Base-by-base conservation (phyloP, 2,329 filamentous ascomycete genomes). In the Cladosporium velox region DNA sequence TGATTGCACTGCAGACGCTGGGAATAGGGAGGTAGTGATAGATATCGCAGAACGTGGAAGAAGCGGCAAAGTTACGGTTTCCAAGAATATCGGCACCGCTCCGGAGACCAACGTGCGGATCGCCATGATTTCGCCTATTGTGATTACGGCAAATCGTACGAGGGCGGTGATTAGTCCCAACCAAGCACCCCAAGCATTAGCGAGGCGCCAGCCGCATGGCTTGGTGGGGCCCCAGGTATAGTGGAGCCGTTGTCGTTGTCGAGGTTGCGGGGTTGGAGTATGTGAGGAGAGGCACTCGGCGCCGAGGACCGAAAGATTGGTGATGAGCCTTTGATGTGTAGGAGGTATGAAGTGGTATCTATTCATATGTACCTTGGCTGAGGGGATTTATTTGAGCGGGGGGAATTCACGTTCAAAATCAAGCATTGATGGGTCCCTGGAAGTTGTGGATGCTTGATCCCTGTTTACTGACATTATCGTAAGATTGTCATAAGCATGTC, bases 81-180 rank as follows among this genome's bases (percentile, higher is more conserved):
- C n/a, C 4, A 30, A 47, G 8, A 47, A 30, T 21, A 47, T 59
- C 57, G 57, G 57, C 57, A 41, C 12, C 12, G 3, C 41, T 59
- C 38, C 18, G 38, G 11, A n/a, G 6, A 15, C 35, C 38, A 58
- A 59, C 38, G 57, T 59, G 57, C 35, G 35, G 38, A 30, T 47
- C 55, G 57, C 57, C 57, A 59, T 59, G 57, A 38, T 28, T 32
- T 59, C 26, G 38, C 38, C 34, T 30, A 6, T n/a, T 59, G 11
- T 24, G 57, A 18, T 41, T 30, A 47, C 57, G 57, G 57, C 55
- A 59, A 14, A 59, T 59, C 57, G 57, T 59, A 59, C 35, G 57
- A 59, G 38, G 24, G 38, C 57, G 57, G 57, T 59, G 57, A 59
- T 59, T 47, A 58, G 57, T 32, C 57, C 57, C 57, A 59, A 59